These are phyloP conservation scores for Bipolaris victoriae DNA, from an alignment of 2,329 filamentous ascomycete genomes.

Conservation along the genomic window DNA sequence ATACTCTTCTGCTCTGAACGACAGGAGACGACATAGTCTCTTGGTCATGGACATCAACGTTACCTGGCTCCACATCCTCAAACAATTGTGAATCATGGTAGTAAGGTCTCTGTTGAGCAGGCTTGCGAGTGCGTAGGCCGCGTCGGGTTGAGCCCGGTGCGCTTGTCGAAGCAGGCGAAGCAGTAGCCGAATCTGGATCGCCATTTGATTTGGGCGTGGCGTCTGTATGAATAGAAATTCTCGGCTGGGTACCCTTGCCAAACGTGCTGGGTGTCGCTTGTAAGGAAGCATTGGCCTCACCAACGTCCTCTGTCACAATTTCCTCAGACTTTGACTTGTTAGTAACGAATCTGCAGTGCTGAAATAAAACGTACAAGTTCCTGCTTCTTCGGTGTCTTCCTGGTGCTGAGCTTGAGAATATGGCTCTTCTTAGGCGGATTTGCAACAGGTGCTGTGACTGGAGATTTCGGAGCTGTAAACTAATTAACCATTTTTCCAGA, in stretches of 20 bases:
- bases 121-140: slow-evolving; percentile 42
- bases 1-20: slow-evolving; percentile 20
- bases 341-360: slow-evolving; percentile 9
- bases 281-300: slow-evolving; percentile 14
- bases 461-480: slow-evolving; percentile 20
- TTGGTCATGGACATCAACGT: slow-evolving; percentile 10
- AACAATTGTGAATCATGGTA: slow-evolving; percentile 43
- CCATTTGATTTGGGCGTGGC: slow-evolving; percentile 6
- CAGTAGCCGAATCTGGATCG: slow-evolving; percentile 18
- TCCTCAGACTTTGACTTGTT: slow-evolving; percentile 29
- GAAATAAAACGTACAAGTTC: slow-evolving; percentile 23
- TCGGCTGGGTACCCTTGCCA: slow-evolving; percentile 3
- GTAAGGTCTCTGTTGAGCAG: slow-evolving; percentile 46
- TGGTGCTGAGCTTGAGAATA: slow-evolving; percentile 29
- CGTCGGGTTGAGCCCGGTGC: slow-evolving; percentile 35
- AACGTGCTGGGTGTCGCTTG: slow-evolving; percentile 12
- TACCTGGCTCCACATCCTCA: slow-evolving; percentile 25
- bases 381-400: slow-evolving; percentile 34
- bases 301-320: slow-evolving; percentile 12
- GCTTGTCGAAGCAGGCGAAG: slow-evolving; percentile 30
- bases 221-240: slow-evolving; percentile 7
- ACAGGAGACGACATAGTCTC: slow-evolving; percentile 11
- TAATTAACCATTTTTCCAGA: background rate
- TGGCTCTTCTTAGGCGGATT: slow-evolving; percentile 30
- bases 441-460: slow-evolving; percentile 14